These are phyloP conservation scores for Ceriops zippeliana DNA, from an alignment of 345 rosid genomes.

Conservation along the genomic window DNA sequence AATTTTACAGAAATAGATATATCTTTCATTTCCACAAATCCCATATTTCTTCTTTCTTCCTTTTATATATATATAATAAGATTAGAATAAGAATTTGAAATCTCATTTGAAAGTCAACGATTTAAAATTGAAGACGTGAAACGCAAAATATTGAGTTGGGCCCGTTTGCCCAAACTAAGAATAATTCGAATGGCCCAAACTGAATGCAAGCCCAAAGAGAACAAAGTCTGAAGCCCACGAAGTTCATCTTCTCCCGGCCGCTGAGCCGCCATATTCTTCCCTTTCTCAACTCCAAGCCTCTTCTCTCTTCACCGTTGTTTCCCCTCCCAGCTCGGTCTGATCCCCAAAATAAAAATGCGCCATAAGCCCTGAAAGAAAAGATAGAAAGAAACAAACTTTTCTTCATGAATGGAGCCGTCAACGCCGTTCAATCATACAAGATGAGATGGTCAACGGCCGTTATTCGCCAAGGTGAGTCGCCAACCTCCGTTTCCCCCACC, in stretches of 20 bases:
- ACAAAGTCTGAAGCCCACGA: neutral
- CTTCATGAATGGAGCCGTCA: slow-evolving; percentile 14
- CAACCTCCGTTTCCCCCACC: slow-evolving; percentile 2
- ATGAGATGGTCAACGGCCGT: slow-evolving; percentile 29
- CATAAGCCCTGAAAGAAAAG: neutral
- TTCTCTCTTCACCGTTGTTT: neutral
- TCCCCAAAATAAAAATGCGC: slow-evolving; percentile 10
- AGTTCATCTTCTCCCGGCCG: neutral
- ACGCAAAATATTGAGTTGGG: too few relatives aligned
- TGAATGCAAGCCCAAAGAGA: too few relatives aligned
- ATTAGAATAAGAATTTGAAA: too few relatives aligned
- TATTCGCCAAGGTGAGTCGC: slow-evolving; percentile 19
- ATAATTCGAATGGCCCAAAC: too few relatives aligned
- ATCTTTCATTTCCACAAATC: too few relatives aligned
- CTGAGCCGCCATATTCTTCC: neutral
- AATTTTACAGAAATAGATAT: too few relatives aligned
- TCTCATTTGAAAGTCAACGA: too few relatives aligned
- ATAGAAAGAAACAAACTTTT: too few relatives aligned
- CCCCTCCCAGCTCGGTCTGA: neutral
- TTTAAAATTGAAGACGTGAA: too few relatives aligned
- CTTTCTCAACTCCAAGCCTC: neutral
- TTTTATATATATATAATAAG: too few relatives aligned
- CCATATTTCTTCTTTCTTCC: too few relatives aligned
- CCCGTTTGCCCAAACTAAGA: too few relatives aligned
- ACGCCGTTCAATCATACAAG: slow-evolving; percentile 8